Conservation (phyloP, 441 rosid genomes). For the Biscutella laevigata region DNA sequence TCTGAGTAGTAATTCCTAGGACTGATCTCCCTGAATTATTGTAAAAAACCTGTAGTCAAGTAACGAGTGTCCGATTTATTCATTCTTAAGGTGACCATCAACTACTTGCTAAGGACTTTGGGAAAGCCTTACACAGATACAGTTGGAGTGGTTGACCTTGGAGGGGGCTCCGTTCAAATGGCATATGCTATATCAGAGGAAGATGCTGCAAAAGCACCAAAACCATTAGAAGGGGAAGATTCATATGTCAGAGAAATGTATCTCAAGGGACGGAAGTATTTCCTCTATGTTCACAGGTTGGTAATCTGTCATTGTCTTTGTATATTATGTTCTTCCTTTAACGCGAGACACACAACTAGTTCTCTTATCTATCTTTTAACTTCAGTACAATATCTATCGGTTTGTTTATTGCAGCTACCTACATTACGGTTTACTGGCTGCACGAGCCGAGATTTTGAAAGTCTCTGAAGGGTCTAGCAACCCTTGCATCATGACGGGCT, state of each 20-base stretch:
- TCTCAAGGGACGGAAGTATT: slow-evolving; percentile 68
- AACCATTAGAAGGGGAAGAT: slow-evolving; percentile 57
- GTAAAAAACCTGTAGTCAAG: neutral
- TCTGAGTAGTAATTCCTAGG: neutral
- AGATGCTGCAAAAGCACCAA: slow-evolving; percentile 77
- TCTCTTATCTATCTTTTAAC: neutral
- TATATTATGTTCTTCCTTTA: neutral
- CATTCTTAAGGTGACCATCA: slow-evolving; percentile 72
- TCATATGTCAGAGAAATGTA: slow-evolving; percentile 71
- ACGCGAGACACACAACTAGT: neutral
- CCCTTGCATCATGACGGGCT: slow-evolving; percentile 75
- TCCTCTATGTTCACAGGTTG: slow-evolving; percentile 96
- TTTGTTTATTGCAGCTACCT: slow-evolving; percentile 57
- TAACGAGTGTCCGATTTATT: neutral
- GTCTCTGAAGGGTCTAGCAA: slow-evolving; percentile 50
- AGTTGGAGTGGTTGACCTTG: slow-evolving; percentile 98
- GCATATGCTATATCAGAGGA: slow-evolving; percentile 84
- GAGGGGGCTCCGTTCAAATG: slow-evolving; percentile 99
- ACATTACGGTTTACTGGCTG: slow-evolving; percentile 88
- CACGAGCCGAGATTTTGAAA: slow-evolving; percentile 86
- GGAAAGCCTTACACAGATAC: slow-evolving; percentile 67
- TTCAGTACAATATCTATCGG: neutral
- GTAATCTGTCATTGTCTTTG: neutral
- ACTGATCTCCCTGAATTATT: neutral
- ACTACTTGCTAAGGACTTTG: slow-evolving; percentile 68